Conservation (phyloP, 2,329 filamentous ascomycete species). For the Huntiella omanensis region DNA sequence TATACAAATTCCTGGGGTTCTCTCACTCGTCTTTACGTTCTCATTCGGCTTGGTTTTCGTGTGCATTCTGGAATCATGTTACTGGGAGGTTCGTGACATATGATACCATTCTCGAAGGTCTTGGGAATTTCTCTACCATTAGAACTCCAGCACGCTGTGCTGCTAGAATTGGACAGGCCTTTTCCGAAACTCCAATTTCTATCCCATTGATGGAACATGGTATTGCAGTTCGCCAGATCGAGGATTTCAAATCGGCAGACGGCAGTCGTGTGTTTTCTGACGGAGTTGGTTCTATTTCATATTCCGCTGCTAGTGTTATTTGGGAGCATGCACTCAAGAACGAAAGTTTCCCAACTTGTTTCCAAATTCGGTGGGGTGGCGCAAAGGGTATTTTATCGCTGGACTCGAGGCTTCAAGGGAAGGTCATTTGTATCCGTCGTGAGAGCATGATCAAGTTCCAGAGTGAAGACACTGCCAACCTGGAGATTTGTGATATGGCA, state of each 20-base stretch:
- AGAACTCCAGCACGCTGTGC: constrained; percentile 35
- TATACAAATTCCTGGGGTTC: constrained; percentile 54
- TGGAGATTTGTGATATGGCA: constrained; percentile 56
- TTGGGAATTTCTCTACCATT: constrained; percentile 34
- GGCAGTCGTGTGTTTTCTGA: constrained; percentile 52
- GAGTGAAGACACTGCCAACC: constrained; percentile 30
- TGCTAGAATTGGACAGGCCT: constrained; percentile 46
- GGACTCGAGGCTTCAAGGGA: constrained; percentile 39
- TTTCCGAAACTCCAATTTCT: constrained; percentile 53
- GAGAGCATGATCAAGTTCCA: constrained; percentile 66
- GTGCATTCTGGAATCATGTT: constrained; percentile 24
- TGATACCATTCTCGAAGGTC: constrained; percentile 24
- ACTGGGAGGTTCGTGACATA: constrained; percentile 19
- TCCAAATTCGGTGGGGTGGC: constrained; percentile 58
- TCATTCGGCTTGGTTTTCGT: constrained; percentile 48
- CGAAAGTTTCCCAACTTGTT: constrained; percentile 37
- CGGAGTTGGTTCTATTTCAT: constrained; percentile 58
- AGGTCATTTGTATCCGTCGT: constrained; percentile 39
- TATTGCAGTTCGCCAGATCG: constrained; percentile 21
- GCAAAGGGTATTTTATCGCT: constrained; percentile 65
- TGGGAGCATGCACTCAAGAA: constrained; percentile 33
- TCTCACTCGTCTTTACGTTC: constrained; percentile 59
- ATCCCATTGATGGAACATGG: constrained; percentile 26
- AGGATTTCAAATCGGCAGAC: constrained; percentile 31
- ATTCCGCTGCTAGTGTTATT: constrained; percentile 36